Percentiles rank a stretch among this genome's conserved stretches.
Evolutionary conservation across 1,284 basidiomycete species (phyloP).

Genomic region (Puccinia hordei): DNA sequence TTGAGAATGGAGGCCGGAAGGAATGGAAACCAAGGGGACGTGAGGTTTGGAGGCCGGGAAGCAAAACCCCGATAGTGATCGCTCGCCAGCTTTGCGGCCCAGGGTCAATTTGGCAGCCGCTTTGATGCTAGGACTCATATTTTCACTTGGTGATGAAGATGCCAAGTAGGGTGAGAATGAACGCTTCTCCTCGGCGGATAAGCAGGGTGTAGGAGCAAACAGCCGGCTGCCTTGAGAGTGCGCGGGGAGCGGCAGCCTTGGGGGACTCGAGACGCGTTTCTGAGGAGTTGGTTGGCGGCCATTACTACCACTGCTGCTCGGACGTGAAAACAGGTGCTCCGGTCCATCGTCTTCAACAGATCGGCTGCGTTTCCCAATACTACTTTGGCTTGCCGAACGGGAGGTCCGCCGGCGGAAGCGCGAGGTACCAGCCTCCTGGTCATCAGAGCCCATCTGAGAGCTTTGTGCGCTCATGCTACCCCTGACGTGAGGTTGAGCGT

Average conservation of each 20-base stretch:
- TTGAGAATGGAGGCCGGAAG: background rate
- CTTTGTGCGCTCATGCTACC: background rate
- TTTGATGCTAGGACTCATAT: slow-evolving; percentile 39
- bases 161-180: background rate
- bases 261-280: background rate
- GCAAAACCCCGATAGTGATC: slow-evolving; percentile 38
- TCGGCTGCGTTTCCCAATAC: slow-evolving; percentile 47
- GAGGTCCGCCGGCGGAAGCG: background rate
- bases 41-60: slow-evolving; percentile 35
- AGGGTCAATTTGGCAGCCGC: slow-evolving; percentile 45
- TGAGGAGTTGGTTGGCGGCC: background rate
- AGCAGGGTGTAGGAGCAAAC: background rate
- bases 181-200: background rate
- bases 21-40: slow-evolving; percentile 1
- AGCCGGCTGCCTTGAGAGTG: background rate
- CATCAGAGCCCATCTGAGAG: slow-evolving; percentile 12
- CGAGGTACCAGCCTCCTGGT: background rate
- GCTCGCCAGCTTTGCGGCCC: slow-evolving; percentile 44
- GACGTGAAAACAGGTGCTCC: background rate
- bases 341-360: slow-evolving; percentile 34
- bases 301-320: slow-evolving; percentile 12
- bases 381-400: slow-evolving; percentile 42
- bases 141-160: slow-evolving; percentile 35
- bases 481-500: background rate
- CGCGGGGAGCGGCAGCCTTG: background rate